Evolutionary conservation across 1,139 yeast species (phyloP).

Genomic region (Suhomyces panamericanus): DNA sequence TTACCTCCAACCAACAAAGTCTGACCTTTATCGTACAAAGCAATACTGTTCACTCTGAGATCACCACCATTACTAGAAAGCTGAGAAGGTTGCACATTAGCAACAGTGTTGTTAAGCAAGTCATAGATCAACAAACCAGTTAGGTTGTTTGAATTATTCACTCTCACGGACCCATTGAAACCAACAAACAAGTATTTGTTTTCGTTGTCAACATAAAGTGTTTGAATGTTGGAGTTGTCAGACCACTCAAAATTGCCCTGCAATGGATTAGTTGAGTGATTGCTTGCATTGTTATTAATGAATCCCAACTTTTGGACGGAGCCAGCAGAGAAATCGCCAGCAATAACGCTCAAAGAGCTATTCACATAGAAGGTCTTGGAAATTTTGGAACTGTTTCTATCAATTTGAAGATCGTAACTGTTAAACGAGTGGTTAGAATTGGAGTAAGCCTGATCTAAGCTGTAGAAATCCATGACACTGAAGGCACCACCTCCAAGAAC

Average conservation of each 20-base stretch:
- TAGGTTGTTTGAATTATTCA: constrained; percentile 22
- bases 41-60: constrained; percentile 53
- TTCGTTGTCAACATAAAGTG: constrained; percentile 43
- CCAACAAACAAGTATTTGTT: constrained; percentile 49
- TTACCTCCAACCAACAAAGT: constrained; percentile 76
- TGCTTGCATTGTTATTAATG: constrained; percentile 32
- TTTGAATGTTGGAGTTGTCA: constrained; percentile 32
- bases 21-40: constrained; percentile 49
- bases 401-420: constrained; percentile 23
- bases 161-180: constrained; percentile 45
- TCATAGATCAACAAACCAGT: constrained; percentile 57
- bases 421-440: constrained; percentile 23
- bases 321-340: constrained; percentile 40
- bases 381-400: constrained; percentile 39
- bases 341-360: constrained; percentile 51
- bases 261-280: constrained; percentile 26
- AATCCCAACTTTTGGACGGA: constrained; percentile 37
- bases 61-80: constrained; percentile 27
- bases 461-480: constrained; percentile 37
- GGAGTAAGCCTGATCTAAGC: constrained; percentile 34
- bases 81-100: constrained; percentile 50
- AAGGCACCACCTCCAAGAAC: constrained; percentile 43
- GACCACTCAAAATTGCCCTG: constrained; percentile 41
- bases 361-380: constrained; percentile 45
- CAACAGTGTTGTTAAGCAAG: constrained; percentile 38